Base-by-base conservation (phyloP, 352 stramenopile species). In the Phytopythium boreale region DNA sequence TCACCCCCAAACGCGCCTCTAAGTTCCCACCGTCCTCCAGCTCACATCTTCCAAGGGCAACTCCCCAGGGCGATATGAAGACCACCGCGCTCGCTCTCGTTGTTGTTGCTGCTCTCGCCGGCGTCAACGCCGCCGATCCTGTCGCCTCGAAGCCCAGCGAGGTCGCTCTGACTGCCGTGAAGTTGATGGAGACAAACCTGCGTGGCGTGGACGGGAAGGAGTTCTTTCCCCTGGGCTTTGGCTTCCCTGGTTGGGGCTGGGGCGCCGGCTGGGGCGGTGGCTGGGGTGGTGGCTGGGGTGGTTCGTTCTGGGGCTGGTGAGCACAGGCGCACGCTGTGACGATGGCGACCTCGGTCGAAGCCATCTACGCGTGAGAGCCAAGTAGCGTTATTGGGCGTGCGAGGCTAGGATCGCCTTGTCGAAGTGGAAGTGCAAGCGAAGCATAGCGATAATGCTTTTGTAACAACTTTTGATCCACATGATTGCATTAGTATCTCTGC, bases 221-320 rank as follows among this genome's bases (percentile, higher is more conserved):
- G 49, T 56, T 56, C 49, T 56, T 52, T 29, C 46, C 46, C 9
- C n/a, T 22, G 24, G 49, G 49, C 17, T 31, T 19, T 36, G 49
- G 49, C 26, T 36, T n/a, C 26, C 47, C 47, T 34, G 47, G 47
- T 34, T 55, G 44, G 44, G 46, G 46, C n/a, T 52, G 46, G 46
- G 46, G n/a, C 24, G 5, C 5, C 19, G 19, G 44, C 5, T 24
- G 46, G n/a, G 20, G 46, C 11, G 20, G 24, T 9, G 2, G 19
- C 9, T 29, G 46, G n/a, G 46, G 46, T 19, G n/a, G 24, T 9
- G 8, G 19, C 46, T 43, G 37, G 37, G 37, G 37, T 7, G 7
- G 29, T 7, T 34, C 29, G 29, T 34, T 34, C 11, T 43, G 37
- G 37, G 37, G 37, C 12, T 43, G 37, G 37, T 43, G n/a, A n/a